Percentiles rank a stretch among this genome's conserved stretches.
phyloP scores from a whole-genome alignment of 192 early-diverging fungal genomes.

The Globomyces pollinis-pini region DNA sequence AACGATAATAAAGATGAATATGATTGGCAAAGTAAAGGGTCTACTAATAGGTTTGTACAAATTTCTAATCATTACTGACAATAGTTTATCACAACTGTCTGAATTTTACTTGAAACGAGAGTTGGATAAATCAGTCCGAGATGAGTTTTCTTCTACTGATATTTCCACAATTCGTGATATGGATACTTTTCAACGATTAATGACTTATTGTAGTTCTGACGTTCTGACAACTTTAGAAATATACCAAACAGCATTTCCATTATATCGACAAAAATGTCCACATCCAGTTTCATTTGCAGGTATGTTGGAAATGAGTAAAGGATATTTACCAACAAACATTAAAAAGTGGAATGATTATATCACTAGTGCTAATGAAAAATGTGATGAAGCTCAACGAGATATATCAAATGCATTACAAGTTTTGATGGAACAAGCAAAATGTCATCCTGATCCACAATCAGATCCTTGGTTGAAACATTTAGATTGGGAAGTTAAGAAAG shows the following conservation, averaged over 20 bases:
- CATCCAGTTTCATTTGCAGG: slow-evolving; percentile 92
- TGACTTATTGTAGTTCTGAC: slow-evolving; percentile 85
- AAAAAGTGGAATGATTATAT: slow-evolving; percentile 76
- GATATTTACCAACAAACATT: slow-evolving; percentile 67
- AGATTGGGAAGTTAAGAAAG: slow-evolving; percentile 45
- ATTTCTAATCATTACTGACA: no score
- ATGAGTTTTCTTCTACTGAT: slow-evolving; percentile 20
- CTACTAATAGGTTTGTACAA: slow-evolving; percentile 53
- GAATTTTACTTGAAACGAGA: slow-evolving; percentile 64
- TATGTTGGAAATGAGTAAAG: slow-evolving; percentile 77
- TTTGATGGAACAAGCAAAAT: slow-evolving; percentile 36
- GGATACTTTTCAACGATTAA: slow-evolving; percentile 55
- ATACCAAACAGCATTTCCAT: slow-evolving; percentile 59
- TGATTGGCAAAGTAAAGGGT: slow-evolving; percentile 28
- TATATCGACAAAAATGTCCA: slow-evolving; percentile 74
- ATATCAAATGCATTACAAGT: slow-evolving; percentile 43
- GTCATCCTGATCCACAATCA: slow-evolving; percentile 16
- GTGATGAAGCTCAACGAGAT: slow-evolving; percentile 40
- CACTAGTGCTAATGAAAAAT: slow-evolving; percentile 42
- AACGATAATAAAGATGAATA: background rate
- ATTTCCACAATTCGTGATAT: slow-evolving; percentile 26
- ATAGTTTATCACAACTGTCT: slow-evolving; percentile 70
- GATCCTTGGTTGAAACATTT: slow-evolving; percentile 72
- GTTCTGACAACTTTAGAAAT: slow-evolving; percentile 69
- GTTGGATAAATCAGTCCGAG: slow-evolving; percentile 28